Conservation (phyloP, 192 early-diverging fungal species). For the Coemansia sp. region DNA sequence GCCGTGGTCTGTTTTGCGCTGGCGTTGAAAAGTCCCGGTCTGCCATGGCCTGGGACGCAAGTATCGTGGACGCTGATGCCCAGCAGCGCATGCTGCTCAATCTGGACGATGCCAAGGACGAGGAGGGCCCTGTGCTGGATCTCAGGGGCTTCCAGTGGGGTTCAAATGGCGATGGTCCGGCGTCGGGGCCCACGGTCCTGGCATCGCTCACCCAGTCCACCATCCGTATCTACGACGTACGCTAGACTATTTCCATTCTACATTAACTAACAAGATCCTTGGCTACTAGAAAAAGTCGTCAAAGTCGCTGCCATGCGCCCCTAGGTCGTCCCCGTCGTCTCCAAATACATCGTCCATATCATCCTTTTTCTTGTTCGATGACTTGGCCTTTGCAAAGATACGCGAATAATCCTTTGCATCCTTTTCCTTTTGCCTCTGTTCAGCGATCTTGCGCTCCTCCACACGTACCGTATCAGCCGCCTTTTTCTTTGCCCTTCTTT, state of each 20-base stretch:
- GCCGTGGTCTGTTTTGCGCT: constrained; percentile 34
- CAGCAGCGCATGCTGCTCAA: constrained; percentile 4
- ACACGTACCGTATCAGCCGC: constrained; percentile 1
- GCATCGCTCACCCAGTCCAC: constrained; percentile 29
- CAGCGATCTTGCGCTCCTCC: constrained; percentile 44
- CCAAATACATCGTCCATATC: constrained; percentile 36
- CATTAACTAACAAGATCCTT: too few relatives aligned
- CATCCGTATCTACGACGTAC: constrained; percentile 40
- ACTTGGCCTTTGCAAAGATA: constrained; percentile 52
- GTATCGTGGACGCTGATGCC: neutral
- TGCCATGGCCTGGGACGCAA: constrained; percentile 22
- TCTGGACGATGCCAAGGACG: constrained; percentile 9
- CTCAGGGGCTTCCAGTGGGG: constrained; percentile 36
- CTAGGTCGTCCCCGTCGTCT: constrained; percentile 11
- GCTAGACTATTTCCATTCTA: too few relatives aligned
- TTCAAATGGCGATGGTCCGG: neutral
- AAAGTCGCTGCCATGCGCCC: constrained; percentile 20
- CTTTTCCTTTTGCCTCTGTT: constrained; percentile 41
- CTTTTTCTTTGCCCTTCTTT: constrained; percentile 30
- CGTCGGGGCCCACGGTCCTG: constrained; percentile 10
- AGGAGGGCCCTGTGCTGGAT: constrained; percentile 36
- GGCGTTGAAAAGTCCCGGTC: constrained; percentile 25
- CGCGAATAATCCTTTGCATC: constrained; percentile 43
- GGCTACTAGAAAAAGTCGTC: constrained; percentile 19
- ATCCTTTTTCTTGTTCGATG: constrained; percentile 10